A percentile compares a stretch with the other conserved stretches of the same genome.
Evolutionary conservation across 2,329 filamentous ascomycete species (phyloP).

Genomic region (Tolypocladium paradoxum): DNA sequence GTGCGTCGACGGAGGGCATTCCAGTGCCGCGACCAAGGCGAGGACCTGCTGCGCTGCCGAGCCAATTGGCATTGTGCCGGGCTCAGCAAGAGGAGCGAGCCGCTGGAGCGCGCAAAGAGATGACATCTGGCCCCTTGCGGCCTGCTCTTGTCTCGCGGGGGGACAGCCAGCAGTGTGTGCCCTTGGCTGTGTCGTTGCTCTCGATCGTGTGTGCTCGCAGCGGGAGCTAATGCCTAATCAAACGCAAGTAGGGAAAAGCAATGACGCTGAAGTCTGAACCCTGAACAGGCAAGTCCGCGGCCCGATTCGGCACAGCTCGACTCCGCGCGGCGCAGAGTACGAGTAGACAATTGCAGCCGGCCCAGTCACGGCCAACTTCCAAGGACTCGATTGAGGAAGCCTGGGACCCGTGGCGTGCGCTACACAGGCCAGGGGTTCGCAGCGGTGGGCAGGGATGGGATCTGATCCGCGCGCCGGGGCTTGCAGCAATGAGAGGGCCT

Average conservation of each 20-base stretch:
- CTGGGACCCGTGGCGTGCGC: background rate
- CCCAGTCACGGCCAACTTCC: background rate
- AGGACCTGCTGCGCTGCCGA: background rate
- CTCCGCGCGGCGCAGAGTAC: background rate
- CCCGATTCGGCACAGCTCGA: background rate
- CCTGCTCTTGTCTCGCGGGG: background rate
- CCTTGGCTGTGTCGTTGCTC: background rate
- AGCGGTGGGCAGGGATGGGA: background rate
- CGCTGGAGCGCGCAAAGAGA: constrained; percentile 1
- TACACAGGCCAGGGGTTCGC: background rate
- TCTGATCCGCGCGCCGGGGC: background rate
- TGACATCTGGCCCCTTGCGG: background rate
- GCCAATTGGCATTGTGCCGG: background rate
- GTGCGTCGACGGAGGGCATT: background rate
- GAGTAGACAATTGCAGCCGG: background rate
- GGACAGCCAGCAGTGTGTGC: no score
- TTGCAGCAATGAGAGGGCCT: background rate
- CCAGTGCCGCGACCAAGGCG: background rate
- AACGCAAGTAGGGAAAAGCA: background rate
- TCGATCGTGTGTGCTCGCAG: background rate
- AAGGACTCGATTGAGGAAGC: background rate
- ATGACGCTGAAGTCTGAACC: no score
- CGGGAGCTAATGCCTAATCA: background rate
- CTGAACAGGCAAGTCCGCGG: background rate
- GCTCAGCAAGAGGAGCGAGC: background rate